Evolutionary conservation across 2,329 filamentous ascomycete genomes (phyloP).

Genomic region (Aureobasidium leucospermi): DNA sequence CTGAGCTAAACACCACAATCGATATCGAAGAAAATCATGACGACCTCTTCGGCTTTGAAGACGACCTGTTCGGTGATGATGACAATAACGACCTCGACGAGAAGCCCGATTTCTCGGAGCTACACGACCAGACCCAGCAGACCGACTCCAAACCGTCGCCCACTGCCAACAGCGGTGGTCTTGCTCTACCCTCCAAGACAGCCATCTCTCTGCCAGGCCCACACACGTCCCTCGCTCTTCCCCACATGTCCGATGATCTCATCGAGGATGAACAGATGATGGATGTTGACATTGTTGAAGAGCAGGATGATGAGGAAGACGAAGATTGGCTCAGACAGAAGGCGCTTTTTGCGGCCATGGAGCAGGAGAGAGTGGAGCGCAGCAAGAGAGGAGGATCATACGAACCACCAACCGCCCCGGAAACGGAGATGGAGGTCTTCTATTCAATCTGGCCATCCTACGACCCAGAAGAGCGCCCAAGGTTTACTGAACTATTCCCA

Average conservation of each 20-base stretch:
- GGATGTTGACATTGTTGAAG: conserved; percentile 19
- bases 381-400: conserved; percentile 32
- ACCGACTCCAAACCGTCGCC: neutral
- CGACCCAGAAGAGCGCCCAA: conserved; percentile 63
- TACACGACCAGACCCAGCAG: conserved; percentile 15
- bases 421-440: conserved; percentile 67
- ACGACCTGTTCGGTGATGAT: conserved; percentile 64
- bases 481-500: conserved; percentile 76
- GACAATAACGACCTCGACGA: conserved; percentile 21
- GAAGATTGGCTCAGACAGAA: conserved; percentile 24
- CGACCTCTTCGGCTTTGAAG: conserved; percentile 39
- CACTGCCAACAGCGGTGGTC: conserved; percentile 17
- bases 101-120: neutral
- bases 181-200: conserved; percentile 24
- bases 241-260: neutral
- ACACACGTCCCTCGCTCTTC: conserved; percentile 10
- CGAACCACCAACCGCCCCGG: conserved; percentile 60
- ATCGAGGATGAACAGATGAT: conserved; percentile 10
- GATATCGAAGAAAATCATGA: conserved; percentile 10
- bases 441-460: conserved; percentile 77
- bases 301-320: conserved; percentile 23
- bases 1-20: neutral
- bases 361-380: conserved; percentile 25
- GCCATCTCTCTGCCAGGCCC: conserved; percentile 14
- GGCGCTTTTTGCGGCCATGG: conserved; percentile 22